A percentile compares a stretch with the other conserved stretches of the same genome.
These are phyloP conservation scores for Boletus rufocinnamomeus DNA, from an alignment of 768 basidiomycete species.

Conservation along the genomic window DNA sequence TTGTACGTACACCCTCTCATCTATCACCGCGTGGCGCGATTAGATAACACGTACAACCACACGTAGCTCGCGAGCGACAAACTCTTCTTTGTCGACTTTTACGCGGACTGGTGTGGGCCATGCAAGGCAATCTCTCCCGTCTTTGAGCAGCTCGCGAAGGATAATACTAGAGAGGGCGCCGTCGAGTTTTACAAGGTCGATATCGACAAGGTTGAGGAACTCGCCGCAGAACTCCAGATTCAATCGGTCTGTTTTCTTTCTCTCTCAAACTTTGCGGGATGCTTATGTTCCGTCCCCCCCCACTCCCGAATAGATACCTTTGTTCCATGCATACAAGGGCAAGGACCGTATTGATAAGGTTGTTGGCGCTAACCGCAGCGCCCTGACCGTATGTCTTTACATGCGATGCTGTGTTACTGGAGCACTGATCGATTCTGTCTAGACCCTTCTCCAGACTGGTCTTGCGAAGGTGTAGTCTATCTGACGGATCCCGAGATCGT, in stretches of 20 bases:
- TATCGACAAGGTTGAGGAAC: slow-evolving; percentile 53
- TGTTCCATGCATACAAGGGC: slow-evolving; percentile 14
- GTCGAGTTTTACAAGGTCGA: slow-evolving; percentile 74
- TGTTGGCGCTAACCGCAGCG: not conserved
- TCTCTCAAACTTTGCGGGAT: not conserved
- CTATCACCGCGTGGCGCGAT: not conserved
- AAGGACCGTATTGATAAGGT: not conserved
- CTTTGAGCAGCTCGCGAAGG: slow-evolving; percentile 1
- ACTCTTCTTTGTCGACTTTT: slow-evolving; percentile 24
- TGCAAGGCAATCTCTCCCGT: slow-evolving; percentile 18
- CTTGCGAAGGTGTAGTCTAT: not conserved
- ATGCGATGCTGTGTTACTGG: not conserved
- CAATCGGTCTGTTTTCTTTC: slow-evolving; percentile 46
- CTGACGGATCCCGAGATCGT: not conserved
- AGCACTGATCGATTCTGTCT: not conserved
- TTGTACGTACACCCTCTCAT: slow-evolving; percentile 10
- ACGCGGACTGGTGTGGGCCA: slow-evolving; percentile 23
- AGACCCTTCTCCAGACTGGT: not conserved
- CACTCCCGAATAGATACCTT: slow-evolving; percentile 28
- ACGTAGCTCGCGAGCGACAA: slow-evolving; percentile 8
- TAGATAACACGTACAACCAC: not conserved
- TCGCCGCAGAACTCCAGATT: slow-evolving; percentile 53
- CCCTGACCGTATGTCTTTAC: slow-evolving; percentile 7
- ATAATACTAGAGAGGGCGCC: slow-evolving; percentile 16
- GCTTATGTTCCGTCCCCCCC: not conserved